Evolutionary conservation across 345 rosid genomes (phyloP).

Genomic region (Eucalyptus lansdowneana): DNA sequence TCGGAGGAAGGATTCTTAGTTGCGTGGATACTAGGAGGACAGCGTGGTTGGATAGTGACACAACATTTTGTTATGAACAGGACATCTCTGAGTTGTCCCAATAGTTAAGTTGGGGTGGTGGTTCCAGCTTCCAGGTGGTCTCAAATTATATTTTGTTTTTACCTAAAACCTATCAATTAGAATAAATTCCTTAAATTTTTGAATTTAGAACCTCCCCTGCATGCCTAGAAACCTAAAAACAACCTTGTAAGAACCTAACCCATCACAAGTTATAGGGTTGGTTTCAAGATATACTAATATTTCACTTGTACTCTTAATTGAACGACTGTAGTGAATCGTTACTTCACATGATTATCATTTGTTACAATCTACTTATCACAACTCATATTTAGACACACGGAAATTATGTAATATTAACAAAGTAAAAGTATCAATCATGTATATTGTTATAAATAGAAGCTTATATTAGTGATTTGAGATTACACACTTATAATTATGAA

Average conservation of each 20-base stretch:
- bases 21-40: background rate
- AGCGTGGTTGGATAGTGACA: background rate
- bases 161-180: background rate
- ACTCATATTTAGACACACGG: no score
- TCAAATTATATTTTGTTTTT: no score
- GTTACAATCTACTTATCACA: background rate
- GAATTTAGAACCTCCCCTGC: rapidly evolving
- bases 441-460: rapidly evolving
- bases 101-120: background rate
- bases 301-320: no score
- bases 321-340: no score
- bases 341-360: no score
- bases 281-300: background rate
- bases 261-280: no score
- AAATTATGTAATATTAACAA: no score
- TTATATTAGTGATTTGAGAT: no score
- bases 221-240: background rate
- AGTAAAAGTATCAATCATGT: no score
- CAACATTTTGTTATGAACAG: background rate
- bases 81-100: background rate
- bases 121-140: no score
- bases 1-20: background rate
- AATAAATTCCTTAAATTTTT: background rate
- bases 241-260: background rate
- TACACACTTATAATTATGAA: no score